Percentiles rank a stretch among this genome's conserved stretches.
Evolutionary conservation across 2,329 filamentous ascomycete species (phyloP).

Genomic region (Fusarium piperis): DNA sequence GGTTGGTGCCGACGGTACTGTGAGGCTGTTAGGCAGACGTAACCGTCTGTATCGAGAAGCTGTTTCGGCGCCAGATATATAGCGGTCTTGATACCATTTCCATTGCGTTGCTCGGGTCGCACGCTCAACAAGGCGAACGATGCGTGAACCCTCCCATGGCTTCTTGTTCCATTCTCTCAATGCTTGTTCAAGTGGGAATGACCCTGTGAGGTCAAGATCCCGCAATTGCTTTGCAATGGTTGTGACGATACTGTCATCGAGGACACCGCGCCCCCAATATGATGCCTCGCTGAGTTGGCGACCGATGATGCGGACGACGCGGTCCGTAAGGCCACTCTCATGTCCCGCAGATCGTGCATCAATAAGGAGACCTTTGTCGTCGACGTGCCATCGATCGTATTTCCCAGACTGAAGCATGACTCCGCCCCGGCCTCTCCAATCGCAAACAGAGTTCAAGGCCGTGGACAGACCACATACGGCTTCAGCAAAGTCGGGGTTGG

Average conservation of each 20-base stretch:
- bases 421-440: conserved; percentile 91
- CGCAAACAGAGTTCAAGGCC: conserved; percentile 94
- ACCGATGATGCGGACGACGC: conserved; percentile 89
- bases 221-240: conserved; percentile 60
- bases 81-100: conserved; percentile 87
- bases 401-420: conserved; percentile 77
- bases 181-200: conserved; percentile 52
- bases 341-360: conserved; percentile 72
- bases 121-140: conserved; percentile 86
- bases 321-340: conserved; percentile 84
- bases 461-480: conserved; percentile 96
- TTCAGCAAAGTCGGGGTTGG: conserved; percentile 97
- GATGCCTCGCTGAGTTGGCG: conserved; percentile 89
- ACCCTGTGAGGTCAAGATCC: conserved; percentile 49
- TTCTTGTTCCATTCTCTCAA: conserved; percentile 73
- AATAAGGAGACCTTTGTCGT: conserved; percentile 81
- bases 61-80: conserved; percentile 69
- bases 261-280: conserved; percentile 79
- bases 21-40: conserved; percentile 75
- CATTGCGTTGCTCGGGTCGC: conserved; percentile 80
- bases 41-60: conserved; percentile 73
- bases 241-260: conserved; percentile 66
- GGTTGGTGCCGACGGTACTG: conserved; percentile 88
- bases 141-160: conserved; percentile 87
- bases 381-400: conserved; percentile 93